Evolutionary conservation across 345 rosid species (phyloP).

Genomic region (Gossypium anomalum): DNA sequence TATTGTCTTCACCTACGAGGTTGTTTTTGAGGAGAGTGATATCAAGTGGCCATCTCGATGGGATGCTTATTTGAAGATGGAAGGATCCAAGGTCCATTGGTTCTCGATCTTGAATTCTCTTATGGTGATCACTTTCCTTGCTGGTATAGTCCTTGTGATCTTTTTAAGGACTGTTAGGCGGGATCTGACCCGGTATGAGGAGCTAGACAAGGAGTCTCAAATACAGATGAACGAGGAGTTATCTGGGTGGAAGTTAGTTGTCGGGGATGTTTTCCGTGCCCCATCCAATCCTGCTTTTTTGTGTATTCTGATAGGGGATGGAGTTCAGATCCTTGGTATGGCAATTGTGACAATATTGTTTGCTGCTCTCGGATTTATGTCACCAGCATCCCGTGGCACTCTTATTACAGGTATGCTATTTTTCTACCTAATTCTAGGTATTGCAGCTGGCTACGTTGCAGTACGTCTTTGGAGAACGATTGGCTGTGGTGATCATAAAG

Average conservation of each 20-base stretch:
- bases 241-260: conserved; percentile 65
- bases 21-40: conserved; percentile 54
- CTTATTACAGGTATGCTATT: conserved; percentile 55
- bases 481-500: conserved; percentile 43
- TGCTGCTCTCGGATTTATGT: conserved; percentile 63
- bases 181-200: conserved; percentile 71
- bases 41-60: conserved; percentile 38
- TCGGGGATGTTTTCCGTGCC: conserved; percentile 55
- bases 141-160: conserved; percentile 73
- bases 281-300: conserved; percentile 45
- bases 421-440: conserved; percentile 56
- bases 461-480: conserved; percentile 60
- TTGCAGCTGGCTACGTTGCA: conserved; percentile 53
- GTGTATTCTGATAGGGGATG: conserved; percentile 56
- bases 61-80: not conserved
- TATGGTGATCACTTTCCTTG: conserved; percentile 75
- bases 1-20: conserved; percentile 61
- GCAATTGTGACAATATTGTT: conserved; percentile 50
- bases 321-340: conserved; percentile 63
- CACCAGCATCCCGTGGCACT: conserved; percentile 57
- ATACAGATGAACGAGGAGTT: conserved; percentile 74
- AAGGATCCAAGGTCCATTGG: conserved; percentile 75
- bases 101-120: conserved; percentile 61
- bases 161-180: conserved; percentile 71
- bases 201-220: conserved; percentile 71